Evolutionary conservation across 495 filamentous ascomycete genomes (phyloP).

Genomic region (Cudoniella acicularis): DNA sequence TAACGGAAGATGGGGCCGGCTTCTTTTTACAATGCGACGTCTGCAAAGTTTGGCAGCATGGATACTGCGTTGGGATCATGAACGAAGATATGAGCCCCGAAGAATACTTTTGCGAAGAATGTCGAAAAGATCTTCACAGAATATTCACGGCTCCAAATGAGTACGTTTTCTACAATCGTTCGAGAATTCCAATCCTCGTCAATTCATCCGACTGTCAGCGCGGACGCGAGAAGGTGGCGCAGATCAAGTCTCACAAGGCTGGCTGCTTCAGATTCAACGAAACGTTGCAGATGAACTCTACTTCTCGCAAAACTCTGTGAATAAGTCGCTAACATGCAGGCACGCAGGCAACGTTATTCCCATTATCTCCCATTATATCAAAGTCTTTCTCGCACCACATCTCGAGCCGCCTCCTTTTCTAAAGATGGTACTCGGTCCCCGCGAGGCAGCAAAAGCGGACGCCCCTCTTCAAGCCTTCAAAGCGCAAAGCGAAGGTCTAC

Average conservation of each 20-base stretch:
- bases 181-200: constrained; percentile 28
- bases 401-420: constrained; percentile 51
- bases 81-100: constrained; percentile 88
- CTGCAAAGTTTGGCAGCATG: constrained; percentile 99
- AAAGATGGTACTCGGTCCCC: constrained; percentile 52
- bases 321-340: constrained; percentile 23
- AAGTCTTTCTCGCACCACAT: constrained; percentile 37
- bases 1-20: constrained; percentile 83
- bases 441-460: constrained; percentile 46
- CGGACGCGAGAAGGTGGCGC: constrained; percentile 43
- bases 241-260: constrained; percentile 40
- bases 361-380: constrained; percentile 52
- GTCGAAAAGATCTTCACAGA: constrained; percentile 85
- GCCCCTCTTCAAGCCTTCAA: constrained; percentile 39
- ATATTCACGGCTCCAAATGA: constrained; percentile 76
- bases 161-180: constrained; percentile 51
- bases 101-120: constrained; percentile 97
- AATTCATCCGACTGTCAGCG: constrained; percentile 42
- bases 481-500: constrained; percentile 85
- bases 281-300: constrained; percentile 6
- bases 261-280: constrained; percentile 22
- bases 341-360: constrained; percentile 49
- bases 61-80: constrained; percentile 95
- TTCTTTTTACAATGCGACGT: constrained; percentile 97
- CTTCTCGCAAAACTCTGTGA: constrained; percentile 1